phyloP scores from a whole-genome alignment of 2,329 filamentous ascomycete species.

The Ophiostoma populinum region DNA sequence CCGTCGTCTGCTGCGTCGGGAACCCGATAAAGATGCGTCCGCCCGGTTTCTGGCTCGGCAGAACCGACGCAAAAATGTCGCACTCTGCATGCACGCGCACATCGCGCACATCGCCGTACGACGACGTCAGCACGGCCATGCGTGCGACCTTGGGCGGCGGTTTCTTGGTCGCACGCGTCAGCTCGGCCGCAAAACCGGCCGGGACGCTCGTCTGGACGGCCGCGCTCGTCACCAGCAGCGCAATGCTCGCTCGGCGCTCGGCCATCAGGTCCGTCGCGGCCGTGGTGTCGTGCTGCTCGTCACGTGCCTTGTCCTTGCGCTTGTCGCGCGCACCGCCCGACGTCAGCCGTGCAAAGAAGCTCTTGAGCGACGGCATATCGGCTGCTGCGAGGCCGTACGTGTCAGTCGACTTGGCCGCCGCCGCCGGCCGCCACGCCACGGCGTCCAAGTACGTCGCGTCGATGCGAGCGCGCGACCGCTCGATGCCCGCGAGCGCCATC shows the following conservation, averaged over 20 bases:
- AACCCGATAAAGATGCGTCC: constrained; percentile 96
- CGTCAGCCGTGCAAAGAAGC: constrained; percentile 67
- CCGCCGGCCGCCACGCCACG: constrained; percentile 46
- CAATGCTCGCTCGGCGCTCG: constrained; percentile 60
- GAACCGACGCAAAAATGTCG: constrained; percentile 80
- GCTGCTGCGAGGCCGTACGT: constrained; percentile 30
- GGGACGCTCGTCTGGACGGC: constrained; percentile 61
- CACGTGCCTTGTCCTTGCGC: constrained; percentile 38
- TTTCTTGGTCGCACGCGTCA: constrained; percentile 94
- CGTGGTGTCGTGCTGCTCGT: constrained; percentile 44
- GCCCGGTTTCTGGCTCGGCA: constrained; percentile 65
- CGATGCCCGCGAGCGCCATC: constrained; percentile 72
- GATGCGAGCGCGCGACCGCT: constrained; percentile 77
- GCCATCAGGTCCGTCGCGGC: constrained; percentile 57
- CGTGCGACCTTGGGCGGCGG: constrained; percentile 77
- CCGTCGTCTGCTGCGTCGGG: constrained; percentile 92
- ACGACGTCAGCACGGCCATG: constrained; percentile 77
- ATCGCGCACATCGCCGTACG: constrained; percentile 77
- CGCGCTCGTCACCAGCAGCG: constrained; percentile 75
- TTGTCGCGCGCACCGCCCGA: constrained; percentile 26
- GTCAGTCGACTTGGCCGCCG: constrained; percentile 24
- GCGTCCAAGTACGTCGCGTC: constrained; percentile 80
- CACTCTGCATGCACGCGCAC: too few relatives aligned
- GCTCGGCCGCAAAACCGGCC: constrained; percentile 58
- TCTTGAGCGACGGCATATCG: constrained; percentile 48